Base-by-base conservation (phyloP, 148 eudicot species). In the Nepenthes gracilis region DNA sequence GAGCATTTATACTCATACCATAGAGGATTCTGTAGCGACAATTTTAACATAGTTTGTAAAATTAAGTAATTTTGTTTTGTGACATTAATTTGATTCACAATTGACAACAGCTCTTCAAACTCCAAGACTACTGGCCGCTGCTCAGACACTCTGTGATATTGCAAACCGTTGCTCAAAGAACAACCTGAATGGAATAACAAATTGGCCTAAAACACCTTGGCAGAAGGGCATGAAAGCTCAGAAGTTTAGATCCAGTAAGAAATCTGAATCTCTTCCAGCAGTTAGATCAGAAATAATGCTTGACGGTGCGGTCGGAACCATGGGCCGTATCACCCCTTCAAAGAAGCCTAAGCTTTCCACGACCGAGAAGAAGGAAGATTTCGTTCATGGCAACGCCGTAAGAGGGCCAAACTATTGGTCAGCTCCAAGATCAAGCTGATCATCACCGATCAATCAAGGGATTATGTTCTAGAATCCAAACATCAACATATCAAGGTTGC, bases 81-180 rank as follows among this genome's bases (percentile, higher is more conserved):
- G 38, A 37, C 35, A 2, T 4, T 6, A 14, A n/a, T 67, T 60
- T 73, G 33, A 58, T 23, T 58, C 62, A 33, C 34, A 10, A 13
- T 60, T 64, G 58, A 48, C 70, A 63, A 65, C 88, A 83, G 94
- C 68, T 67, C 74, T 61, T 62, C 71, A 71, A 65, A 78, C 85
- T 71, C 83, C 96, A 13, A 66, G 74, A 70, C 58, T 73, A 50
- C 45, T 83, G 63, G 67, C 68, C 50, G 99, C 99, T 65, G 99
- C 96, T 69, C 85, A 77, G 62, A 84, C 85, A n/a, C 78, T 93
- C 13, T 78, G 74, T 60, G 80, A 81, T 63, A 81, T 93, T 69
- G 80, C 90, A 54, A 61, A 65, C 40, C 51, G 60, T 51, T 62
- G 59, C 43, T 60, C 52, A 6, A 84, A 75, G 64, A 74, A 74